Base-by-base conservation (phyloP, 176 grass and related monocot genomes). In the Bolboschoenus planiculmis region DNA sequence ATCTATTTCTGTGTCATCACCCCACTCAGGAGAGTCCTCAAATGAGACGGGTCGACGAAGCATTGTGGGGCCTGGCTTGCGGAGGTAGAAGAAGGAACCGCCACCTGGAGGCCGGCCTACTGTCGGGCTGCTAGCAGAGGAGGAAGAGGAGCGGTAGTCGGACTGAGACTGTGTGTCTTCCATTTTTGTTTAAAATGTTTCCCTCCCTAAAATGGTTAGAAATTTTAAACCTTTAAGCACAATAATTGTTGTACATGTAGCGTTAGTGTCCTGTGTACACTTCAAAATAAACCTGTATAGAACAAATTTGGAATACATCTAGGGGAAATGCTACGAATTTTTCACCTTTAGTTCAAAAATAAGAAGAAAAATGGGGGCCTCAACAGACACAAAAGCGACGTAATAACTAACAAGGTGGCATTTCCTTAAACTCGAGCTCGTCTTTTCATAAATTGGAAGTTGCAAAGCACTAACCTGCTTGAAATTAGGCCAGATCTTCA, bases 1-100 rank as follows among this genome's bases (percentile, higher is more conserved):
- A 43, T 87, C 82, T 56, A 97, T 92, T 83, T 94, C 95, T 36
- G 88, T 60, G 88, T 97, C 95, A 48, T 89, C 79, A 29, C 79
- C 92, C 95, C 95, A 97, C 53, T 97, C 95, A 1, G 95, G 95
- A 16, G 95, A 97, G 47, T 97, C 95, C 84, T 97, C 92, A 59
- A 97, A 97, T 18, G 95, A 94, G 54, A 97, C 88, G 54, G 95
- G 92, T 14, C 87, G 87, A 29, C 87, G 68, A 31, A 88, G 82
- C 7, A 82, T 61, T 13, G 79, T 5, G 58, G 62, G 78, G 62
- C 91, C 92, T 8, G 92, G 90, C 71, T 86, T 89, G 67, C 90
- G 79, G 4, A 90, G 84, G 87, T 97, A 97, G 90, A 88, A 97
- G 78, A 81, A 86, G 27, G 54, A 53, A 59, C 74, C 31, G 24